Conservation (phyloP, 2,329 filamentous ascomycete species). For the Thielaviopsis musarum region DNA sequence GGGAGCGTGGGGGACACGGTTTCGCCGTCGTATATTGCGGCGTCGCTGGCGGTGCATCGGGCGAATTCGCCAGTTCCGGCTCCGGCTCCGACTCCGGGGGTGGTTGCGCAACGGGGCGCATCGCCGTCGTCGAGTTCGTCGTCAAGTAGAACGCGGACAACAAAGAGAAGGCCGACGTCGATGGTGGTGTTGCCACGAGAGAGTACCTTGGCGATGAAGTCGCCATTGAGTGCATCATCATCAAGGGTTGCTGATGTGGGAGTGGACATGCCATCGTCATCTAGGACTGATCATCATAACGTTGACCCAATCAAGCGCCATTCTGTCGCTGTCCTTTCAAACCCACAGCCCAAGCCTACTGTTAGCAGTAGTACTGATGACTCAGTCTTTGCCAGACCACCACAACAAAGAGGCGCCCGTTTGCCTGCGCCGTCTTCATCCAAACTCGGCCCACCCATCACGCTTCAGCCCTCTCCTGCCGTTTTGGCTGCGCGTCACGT, state of each 20-base stretch:
- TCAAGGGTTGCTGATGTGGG: too few relatives aligned
- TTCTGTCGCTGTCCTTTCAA: too few relatives aligned
- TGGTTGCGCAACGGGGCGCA: background rate
- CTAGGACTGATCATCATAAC: too few relatives aligned
- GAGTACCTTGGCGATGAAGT: background rate
- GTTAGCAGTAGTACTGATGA: too few relatives aligned
- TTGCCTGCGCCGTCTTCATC: background rate
- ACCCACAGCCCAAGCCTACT: too few relatives aligned
- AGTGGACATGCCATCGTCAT: too few relatives aligned
- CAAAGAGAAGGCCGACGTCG: slow-evolving; percentile 17
- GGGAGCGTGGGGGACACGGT: slow-evolving; percentile 1
- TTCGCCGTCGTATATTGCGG: slow-evolving; percentile 23
- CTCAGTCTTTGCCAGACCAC: too few relatives aligned
- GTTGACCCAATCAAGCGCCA: too few relatives aligned
- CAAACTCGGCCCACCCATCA: background rate
- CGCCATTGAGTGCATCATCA: background rate
- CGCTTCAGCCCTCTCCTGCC: background rate
- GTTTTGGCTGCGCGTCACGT: slow-evolving; percentile 2
- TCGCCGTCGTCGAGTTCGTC: slow-evolving; percentile 14
- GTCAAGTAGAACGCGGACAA: slow-evolving; percentile 13
- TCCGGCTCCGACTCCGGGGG: background rate
- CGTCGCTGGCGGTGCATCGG: slow-evolving; percentile 34
- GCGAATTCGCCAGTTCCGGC: slow-evolving; percentile 2
- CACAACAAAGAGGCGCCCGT: too few relatives aligned
- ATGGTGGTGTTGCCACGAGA: slow-evolving; percentile 12